Base-by-base conservation (phyloP, 1,284 basidiomycete genomes). In the Ceraceosorus bombacis region DNA sequence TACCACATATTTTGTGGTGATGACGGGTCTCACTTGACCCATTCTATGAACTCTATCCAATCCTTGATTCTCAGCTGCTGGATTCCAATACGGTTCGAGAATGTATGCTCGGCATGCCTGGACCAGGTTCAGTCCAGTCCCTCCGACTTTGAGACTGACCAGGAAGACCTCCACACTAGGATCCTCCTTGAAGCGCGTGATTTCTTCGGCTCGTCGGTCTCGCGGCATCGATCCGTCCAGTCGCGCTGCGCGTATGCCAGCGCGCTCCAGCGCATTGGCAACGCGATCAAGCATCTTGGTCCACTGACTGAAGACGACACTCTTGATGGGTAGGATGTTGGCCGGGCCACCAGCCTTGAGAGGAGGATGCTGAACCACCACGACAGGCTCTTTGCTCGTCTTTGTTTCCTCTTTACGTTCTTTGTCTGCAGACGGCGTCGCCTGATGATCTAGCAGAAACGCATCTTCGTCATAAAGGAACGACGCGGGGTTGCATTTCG, bases 61-160 rank as follows among this genome's bases (percentile, higher is more conserved):
- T 13, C 70, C 75, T 55, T 77, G 75, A 43, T 73, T 71, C 63
- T 96, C 92, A 6, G 95, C 92, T 9, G 91, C 91, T 15, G 93
- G 93, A 73, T 96, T 96, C 90, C 91, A 95, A 78, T 93, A 94
- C 49, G 92, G 92, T 78, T 96, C 92, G 84, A 96, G 88, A 50
- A 95, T 81, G 78, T 94, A 95, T 17, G 91, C 90, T 39, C 93
- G 85, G 56, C 69, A 75, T 2, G 71, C 74, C 4, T 63, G 60
- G 49, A 74, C 71, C 9, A 96, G 83, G 78, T 96, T 97, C 61
- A 97, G 81, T 36, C 92, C 58, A 63, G 68, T 63, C 9, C 55
- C 56, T 56, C 59, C 79, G 82, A 72, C 78, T 6, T 73, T 62
- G 41, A 77, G 56, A 5, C 66, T 69, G 41, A 77, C 66, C 5